Evolutionary conservation across 1,139 yeast species (phyloP).

Genomic region (Candida sanyaensis): DNA sequence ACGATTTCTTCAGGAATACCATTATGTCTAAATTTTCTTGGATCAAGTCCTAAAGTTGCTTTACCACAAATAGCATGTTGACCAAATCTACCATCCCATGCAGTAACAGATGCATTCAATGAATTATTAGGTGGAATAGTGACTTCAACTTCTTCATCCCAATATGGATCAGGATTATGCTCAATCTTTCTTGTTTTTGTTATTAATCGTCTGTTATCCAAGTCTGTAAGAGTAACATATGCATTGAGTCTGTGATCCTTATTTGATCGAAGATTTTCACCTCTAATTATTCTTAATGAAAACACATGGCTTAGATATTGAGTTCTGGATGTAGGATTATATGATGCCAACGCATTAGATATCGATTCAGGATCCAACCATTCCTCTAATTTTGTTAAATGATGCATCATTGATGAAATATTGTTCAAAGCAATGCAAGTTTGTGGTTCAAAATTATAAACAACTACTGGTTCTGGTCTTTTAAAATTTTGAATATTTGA

Average conservation of each 20-base stretch:
- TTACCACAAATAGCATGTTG: constrained; percentile 74
- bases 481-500: constrained; percentile 38
- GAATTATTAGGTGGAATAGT: constrained; percentile 41
- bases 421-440: constrained; percentile 81
- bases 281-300: constrained; percentile 65
- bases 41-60: constrained; percentile 63
- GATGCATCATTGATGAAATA: constrained; percentile 59
- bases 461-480: constrained; percentile 46
- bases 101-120: constrained; percentile 55
- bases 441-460: constrained; percentile 60
- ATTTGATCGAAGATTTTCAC: constrained; percentile 57
- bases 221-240: constrained; percentile 69
- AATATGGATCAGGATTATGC: constrained; percentile 69
- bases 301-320: constrained; percentile 55
- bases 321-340: constrained; percentile 32
- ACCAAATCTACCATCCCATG: constrained; percentile 71
- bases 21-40: constrained; percentile 63
- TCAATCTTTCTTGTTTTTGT: constrained; percentile 72
- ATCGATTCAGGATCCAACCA: constrained; percentile 62
- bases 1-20: constrained; percentile 66
- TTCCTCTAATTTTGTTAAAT: constrained; percentile 62
- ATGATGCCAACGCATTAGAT: constrained; percentile 44
- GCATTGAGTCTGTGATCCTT: constrained; percentile 54
- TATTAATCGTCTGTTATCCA: constrained; percentile 54
- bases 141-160: constrained; percentile 89